Conservation (phyloP, 1,284 basidiomycete genomes). For the Schizophyllum amplum region DNA sequence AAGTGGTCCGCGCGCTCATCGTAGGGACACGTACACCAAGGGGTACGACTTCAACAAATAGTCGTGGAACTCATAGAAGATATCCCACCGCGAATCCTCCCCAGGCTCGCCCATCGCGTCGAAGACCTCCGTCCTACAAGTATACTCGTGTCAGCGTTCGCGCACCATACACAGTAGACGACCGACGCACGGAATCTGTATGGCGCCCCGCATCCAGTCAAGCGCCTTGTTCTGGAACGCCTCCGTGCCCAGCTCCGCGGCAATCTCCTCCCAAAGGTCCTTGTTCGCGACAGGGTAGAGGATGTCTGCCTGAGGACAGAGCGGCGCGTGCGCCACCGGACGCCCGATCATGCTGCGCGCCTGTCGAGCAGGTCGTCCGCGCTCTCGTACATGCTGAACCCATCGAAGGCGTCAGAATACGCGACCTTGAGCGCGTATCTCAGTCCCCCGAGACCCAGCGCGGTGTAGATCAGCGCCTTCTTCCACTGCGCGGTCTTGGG, state of each 20-base stretch:
- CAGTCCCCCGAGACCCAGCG: not conserved
- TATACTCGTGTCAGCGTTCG: not conserved
- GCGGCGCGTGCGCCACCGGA: not conserved
- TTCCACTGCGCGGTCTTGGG: not conserved
- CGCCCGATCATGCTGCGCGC: not conserved
- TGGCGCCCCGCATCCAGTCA: not conserved
- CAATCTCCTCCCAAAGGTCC: not conserved
- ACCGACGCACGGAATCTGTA: conserved; percentile 2
- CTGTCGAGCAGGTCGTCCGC: not conserved
- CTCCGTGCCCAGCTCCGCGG: not conserved
- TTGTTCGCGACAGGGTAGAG: not conserved
- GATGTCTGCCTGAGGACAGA: not conserved
- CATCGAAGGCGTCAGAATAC: not conserved
- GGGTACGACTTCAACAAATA: conserved; percentile 8
- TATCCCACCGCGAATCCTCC: conserved; percentile 8
- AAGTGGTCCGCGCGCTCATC: not conserved
- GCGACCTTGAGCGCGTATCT: not conserved
- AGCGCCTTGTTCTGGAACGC: not conserved
- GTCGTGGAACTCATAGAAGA: conserved; percentile 8
- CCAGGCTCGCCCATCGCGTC: conserved; percentile 6
- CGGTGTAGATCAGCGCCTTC: not conserved
- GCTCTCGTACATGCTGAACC: not conserved
- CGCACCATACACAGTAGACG: conserved; percentile 7
- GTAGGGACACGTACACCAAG: conserved; percentile 6
- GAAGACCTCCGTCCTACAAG: conserved; percentile 10